Evolutionary conservation across 331 rosid genomes (phyloP), one percentile per base, ranked within the genome.

Genomic region (Quercus lobata): DNA sequence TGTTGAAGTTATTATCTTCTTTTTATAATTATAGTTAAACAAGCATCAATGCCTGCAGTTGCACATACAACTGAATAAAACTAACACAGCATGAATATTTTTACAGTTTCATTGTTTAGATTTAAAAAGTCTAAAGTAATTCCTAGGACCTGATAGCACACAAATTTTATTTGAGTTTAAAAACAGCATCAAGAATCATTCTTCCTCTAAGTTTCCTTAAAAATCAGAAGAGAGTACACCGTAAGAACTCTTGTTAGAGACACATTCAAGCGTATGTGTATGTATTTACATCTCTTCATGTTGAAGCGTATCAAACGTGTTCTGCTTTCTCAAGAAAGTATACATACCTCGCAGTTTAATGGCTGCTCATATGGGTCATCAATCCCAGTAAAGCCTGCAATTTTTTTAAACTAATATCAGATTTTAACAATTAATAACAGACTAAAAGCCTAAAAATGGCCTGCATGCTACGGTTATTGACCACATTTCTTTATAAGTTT

Each of bases 341-440:
- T 10, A 87, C 90, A 72, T 10, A 88, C 99, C 99, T 95, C 99
- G 57, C 96, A 89, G 55, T 81, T 76, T 70, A 82, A 46, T 12
- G 99, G 99, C 34, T 89, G 88, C 82, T 95, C 99, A 77, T 95
- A 95, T 61, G 99, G 97, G 86, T 95, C 97, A 82, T 95, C 97
- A 70, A 95, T 78, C 75, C 99, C 99, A 11, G 99, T 95, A 84
- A 95, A 95, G 76, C 91, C 99, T 95, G 93, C 83, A 84, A 74
- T 73, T 53, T 72, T 75, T 62, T 73, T 88, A 84, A 84, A 62
- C 27, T 74, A 75, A 79, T 49, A 56, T 37, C 79, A 78, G 24
- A 72, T 3, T 52, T 74, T 72, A 44, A 69, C 65, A 32, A 49
- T 17, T 10, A 65, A 63, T 32, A 46, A 54, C 52, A 76, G 84